These are phyloP conservation scores for Fraxinus nigra DNA, from an alignment of 305 asterid genomes.

Conservation along the genomic window DNA sequence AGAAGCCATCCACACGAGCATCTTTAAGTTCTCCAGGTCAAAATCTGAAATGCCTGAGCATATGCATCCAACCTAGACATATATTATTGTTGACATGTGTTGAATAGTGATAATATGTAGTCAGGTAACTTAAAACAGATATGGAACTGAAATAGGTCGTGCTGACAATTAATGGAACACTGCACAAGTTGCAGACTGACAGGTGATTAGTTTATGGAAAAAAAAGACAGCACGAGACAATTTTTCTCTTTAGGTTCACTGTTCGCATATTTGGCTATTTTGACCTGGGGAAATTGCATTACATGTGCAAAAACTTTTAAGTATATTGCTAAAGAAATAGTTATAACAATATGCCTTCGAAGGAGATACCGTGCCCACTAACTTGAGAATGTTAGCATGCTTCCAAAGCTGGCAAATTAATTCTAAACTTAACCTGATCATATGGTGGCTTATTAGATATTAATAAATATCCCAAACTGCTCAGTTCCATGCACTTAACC, in stretches of 20 bases:
- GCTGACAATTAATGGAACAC: conserved; percentile 5
- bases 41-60: conserved; percentile 41
- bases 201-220: not conserved
- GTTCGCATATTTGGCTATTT: not conserved
- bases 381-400: not conserved
- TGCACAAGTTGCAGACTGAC: not conserved
- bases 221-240: not conserved
- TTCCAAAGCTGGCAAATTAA: not conserved
- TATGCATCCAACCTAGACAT: conserved; percentile 72
- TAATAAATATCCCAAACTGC: not conserved
- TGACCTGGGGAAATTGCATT: not conserved
- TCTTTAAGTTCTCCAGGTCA: conserved; percentile 56
- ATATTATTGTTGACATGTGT: not conserved
- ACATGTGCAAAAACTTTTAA: not conserved
- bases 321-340: not conserved
- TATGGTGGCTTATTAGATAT: not conserved
- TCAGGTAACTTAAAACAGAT: not conserved
- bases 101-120: not conserved
- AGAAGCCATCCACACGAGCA: conserved; percentile 60
- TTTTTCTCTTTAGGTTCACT: not conserved
- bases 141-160: not conserved
- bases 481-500: not conserved
- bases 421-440: not conserved
- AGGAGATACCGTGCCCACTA: not conserved
- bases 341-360: not conserved